phyloP scores from a whole-genome alignment of 306 rosid species.

The Prunus padus region DNA sequence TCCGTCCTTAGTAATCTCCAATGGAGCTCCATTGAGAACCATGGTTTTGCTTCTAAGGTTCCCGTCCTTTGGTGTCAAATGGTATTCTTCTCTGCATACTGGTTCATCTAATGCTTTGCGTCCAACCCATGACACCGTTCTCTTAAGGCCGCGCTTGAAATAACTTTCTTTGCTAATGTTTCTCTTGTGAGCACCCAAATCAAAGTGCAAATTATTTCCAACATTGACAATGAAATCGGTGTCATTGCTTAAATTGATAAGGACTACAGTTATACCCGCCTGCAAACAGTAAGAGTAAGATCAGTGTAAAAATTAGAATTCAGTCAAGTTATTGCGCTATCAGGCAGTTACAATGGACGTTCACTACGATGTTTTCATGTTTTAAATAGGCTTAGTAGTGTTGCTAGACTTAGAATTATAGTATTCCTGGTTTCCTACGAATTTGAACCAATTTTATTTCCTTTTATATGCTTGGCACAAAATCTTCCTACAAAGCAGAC shows the following conservation, averaged over 20 bases:
- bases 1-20: conserved; percentile 57
- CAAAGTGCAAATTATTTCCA: conserved; percentile 25
- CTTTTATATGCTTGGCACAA: conserved; percentile 1
- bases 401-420: too few species aligned
- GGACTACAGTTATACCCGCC: conserved; percentile 70
- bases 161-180: conserved; percentile 28
- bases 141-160: conserved; percentile 50
- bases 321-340: not conserved
- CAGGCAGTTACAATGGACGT: not conserved
- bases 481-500: conserved; percentile 23
- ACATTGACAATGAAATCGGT: conserved; percentile 49
- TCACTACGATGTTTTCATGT: too few species aligned
- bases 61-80: conserved; percentile 59
- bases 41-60: conserved; percentile 58
- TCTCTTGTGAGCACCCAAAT: conserved; percentile 15
- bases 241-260: conserved; percentile 82
- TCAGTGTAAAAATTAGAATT: not conserved
- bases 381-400: too few species aligned
- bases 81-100: conserved; percentile 75
- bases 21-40: conserved; percentile 66
- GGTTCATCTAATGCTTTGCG: conserved; percentile 52
- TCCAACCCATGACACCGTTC: conserved; percentile 78
- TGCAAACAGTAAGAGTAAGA: conserved; percentile 21
- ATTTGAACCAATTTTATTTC: not conserved
- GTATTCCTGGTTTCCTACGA: not conserved